Evolutionary conservation across 371 early-diverging fungal genomes (phyloP).

Genomic region (Entomophthora muscae): DNA sequence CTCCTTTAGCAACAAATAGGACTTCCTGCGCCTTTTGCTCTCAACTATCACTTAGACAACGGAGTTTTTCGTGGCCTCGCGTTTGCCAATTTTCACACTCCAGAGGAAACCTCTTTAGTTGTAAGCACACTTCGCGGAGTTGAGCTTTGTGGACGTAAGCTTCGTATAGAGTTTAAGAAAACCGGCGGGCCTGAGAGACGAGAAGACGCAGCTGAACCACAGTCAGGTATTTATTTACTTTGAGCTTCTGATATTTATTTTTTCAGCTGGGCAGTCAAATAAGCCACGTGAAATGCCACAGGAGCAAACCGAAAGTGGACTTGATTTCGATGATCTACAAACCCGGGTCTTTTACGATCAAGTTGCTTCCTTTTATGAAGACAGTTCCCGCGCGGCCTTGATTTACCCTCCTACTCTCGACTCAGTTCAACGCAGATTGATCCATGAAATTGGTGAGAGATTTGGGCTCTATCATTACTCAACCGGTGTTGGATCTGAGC

Average conservation of each 20-base stretch:
- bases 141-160: slow-evolving; percentile 48
- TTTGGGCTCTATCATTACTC: slow-evolving; percentile 29
- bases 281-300: neutral
- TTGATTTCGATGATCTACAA: slow-evolving; percentile 43
- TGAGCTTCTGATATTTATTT: neutral
- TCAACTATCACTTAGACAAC: slow-evolving; percentile 67
- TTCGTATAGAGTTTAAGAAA: slow-evolving; percentile 60
- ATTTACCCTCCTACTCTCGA: slow-evolving; percentile 28
- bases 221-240: neutral
- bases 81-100: slow-evolving; percentile 61
- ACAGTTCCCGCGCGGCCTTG: slow-evolving; percentile 37
- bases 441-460: slow-evolving; percentile 35
- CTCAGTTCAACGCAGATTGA: slow-evolving; percentile 25
- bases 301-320: neutral
- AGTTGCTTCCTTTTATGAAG: slow-evolving; percentile 43
- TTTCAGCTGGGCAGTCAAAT: neutral
- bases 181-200: neutral
- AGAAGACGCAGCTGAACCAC: neutral
- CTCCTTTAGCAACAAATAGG: slow-evolving; percentile 24
- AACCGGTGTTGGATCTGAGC: slow-evolving; percentile 27
- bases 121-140: slow-evolving; percentile 45
- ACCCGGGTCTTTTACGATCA: slow-evolving; percentile 47
- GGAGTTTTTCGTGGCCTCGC: slow-evolving; percentile 63
- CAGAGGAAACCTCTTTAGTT: slow-evolving; percentile 51
- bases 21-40: slow-evolving; percentile 56